phyloP scores from a whole-genome alignment of 305 asterid genomes.

The Fraxinus platypoda region DNA sequence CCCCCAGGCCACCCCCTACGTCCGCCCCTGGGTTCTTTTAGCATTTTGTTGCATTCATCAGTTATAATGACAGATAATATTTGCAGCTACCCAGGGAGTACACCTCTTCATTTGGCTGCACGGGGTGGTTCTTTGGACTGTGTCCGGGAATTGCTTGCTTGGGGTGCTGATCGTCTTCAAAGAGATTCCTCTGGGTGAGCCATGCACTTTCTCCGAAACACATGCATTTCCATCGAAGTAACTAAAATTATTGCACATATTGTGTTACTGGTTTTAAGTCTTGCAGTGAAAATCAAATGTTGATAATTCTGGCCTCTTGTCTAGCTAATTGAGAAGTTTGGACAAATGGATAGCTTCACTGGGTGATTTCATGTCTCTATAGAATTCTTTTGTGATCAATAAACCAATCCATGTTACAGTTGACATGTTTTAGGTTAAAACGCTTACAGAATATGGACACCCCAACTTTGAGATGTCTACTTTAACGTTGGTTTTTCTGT shows the following conservation, averaged over 20 bases:
- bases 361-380: not conserved
- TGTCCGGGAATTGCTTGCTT: slow-evolving; percentile 74
- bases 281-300: not conserved
- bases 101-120: slow-evolving; percentile 92
- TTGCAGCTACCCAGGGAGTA: slow-evolving; percentile 67
- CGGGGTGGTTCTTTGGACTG: slow-evolving; percentile 85
- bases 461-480: not conserved
- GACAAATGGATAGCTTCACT: not conserved
- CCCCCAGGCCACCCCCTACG: no score
- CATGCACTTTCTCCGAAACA: not conserved
- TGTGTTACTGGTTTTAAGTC: not conserved
- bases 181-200: slow-evolving; percentile 78
- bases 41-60: not conserved
- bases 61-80: slow-evolving; percentile 12
- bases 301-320: not conserved
- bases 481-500: not conserved
- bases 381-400: slow-evolving; percentile 5
- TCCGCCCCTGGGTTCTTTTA: no score
- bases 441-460: not conserved
- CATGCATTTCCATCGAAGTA: not conserved
- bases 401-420: not conserved
- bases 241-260: not conserved
- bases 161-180: slow-evolving; percentile 84
- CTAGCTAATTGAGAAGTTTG: not conserved
- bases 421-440: not conserved